Evolutionary conservation across 306 rosid genomes (phyloP), one percentile per base, ranked within the genome.

Genomic region (Hylodesmum podocarpum): DNA sequence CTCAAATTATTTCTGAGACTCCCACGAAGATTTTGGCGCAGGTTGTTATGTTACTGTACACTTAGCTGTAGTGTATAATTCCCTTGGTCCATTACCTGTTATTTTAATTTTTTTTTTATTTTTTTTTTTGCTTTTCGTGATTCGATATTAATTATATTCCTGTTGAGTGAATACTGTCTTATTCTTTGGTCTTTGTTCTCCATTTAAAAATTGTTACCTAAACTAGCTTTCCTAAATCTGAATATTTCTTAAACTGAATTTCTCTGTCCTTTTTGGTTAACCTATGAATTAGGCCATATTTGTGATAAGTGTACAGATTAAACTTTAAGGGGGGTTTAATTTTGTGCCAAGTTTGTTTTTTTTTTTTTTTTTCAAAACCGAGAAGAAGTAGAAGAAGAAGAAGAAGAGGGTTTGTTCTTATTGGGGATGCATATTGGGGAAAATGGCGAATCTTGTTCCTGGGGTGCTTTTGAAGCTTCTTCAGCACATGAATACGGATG

Each of bases 361-460:
- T n/a, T 3, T n/a, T n/a, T n/a, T n/a, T n/a, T n/a, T n/a, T n/a
- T n/a, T n/a, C n/a, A n/a, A n/a, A n/a, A n/a, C n/a, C n/a, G n/a
- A n/a, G n/a, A n/a, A n/a, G n/a, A n/a, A n/a, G n/a, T n/a, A n/a
- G n/a, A n/a, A n/a, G n/a, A n/a, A 62, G 37, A 58, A 34, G 13
- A 64, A 18, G 16, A 19, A 39, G 46, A 36, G 33, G 70, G 33
- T 33, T 33, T 33, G 25, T 61, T n/a, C 27, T 31, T 67, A 73
- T 76, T 28, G 67, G 27, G 58, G 50, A 65, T 40, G 94, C 93
- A 79, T 78, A 61, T 85, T 89, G 13, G 59, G 22, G 74, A 43
- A 82, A 78, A 96, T 96, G 99, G 98, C 98, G 78, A 96, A 92
- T 89, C 98, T 96, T 19, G 96, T 96, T 37, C 96, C 98, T 0